phyloP scores from a whole-genome alignment of 225 moss, liverwort and hornwort genomes.

The Ulota crispa region DNA sequence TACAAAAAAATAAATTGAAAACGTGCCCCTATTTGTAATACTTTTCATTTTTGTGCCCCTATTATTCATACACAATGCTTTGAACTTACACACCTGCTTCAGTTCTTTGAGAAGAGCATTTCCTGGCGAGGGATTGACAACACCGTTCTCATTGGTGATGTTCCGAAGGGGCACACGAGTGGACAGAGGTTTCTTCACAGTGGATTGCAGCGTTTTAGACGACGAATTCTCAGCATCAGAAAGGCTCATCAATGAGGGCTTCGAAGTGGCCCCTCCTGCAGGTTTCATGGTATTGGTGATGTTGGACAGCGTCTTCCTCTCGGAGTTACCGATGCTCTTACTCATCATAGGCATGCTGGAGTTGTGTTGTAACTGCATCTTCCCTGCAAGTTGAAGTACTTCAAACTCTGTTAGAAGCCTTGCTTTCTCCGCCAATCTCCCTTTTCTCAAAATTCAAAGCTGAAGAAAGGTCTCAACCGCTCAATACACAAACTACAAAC shows the following conservation, averaged over 20 bases:
- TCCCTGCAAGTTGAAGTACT: conserved; percentile 34
- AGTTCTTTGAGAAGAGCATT: conserved; percentile 44
- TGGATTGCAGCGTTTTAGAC: conserved; percentile 33
- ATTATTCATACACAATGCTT: background rate
- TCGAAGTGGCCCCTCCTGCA: conserved; percentile 29
- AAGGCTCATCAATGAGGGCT: conserved; percentile 32
- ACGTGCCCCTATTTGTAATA: too few species aligned
- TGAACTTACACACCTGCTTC: conserved; percentile 38
- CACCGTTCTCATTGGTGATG: conserved; percentile 53
- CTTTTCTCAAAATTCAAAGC: background rate
- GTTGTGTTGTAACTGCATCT: conserved; percentile 46
- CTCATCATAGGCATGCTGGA: conserved; percentile 33
- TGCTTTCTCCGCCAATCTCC: background rate
- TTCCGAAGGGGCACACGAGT: conserved; percentile 63
- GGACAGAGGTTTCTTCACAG: conserved; percentile 32
- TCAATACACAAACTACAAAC: background rate
- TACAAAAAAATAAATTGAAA: too few species aligned
- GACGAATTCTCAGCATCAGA: conserved; percentile 47
- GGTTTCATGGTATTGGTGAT: conserved; percentile 58
- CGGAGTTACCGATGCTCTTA: conserved; percentile 32
- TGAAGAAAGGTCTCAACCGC: background rate
- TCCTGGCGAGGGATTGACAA: conserved; percentile 30
- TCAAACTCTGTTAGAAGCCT: background rate
- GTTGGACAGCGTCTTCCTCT: conserved; percentile 63
- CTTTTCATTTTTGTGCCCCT: too few species aligned